Conservation (phyloP, 306 rosid genomes). For the Carpinus fangiana region DNA sequence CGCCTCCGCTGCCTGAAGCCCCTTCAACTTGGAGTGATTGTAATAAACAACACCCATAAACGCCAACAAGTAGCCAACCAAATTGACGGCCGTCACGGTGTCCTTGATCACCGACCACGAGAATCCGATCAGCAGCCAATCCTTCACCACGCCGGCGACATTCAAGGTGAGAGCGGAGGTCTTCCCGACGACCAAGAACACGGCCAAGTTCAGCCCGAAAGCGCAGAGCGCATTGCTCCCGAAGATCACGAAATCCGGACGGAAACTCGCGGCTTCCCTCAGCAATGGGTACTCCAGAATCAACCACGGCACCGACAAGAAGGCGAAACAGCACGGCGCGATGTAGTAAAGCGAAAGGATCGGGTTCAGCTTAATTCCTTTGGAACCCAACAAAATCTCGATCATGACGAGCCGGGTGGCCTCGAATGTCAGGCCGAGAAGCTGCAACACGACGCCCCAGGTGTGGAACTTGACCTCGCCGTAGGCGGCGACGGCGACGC, state of each 20-base stretch:
- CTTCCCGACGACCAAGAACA: slow-evolving; percentile 90
- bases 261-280: slow-evolving; percentile 80
- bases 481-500: slow-evolving; percentile 87
- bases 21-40: slow-evolving; percentile 92
- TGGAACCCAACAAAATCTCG: slow-evolving; percentile 76
- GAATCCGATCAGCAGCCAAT: slow-evolving; percentile 91
- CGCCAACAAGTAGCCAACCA: slow-evolving; percentile 84
- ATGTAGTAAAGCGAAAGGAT: slow-evolving; percentile 94
- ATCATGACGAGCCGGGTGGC: slow-evolving; percentile 87
- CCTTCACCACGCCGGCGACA: slow-evolving; percentile 97
- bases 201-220: slow-evolving; percentile 82
- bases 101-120: slow-evolving; percentile 99
- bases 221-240: slow-evolving; percentile 86
- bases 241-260: slow-evolving; percentile 58
- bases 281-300: slow-evolving; percentile 70
- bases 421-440: slow-evolving; percentile 81
- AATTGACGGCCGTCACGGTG: slow-evolving; percentile 72
- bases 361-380: slow-evolving; percentile 83
- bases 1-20: slow-evolving; percentile 79
- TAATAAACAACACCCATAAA: slow-evolving; percentile 86
- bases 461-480: slow-evolving; percentile 82
- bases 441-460: slow-evolving; percentile 75
- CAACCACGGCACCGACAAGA: slow-evolving; percentile 79
- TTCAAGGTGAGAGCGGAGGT: slow-evolving; percentile 98
- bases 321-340: slow-evolving; percentile 86